Base-by-base conservation (phyloP, 106 monocot species). In the Posidonia australis region DNA sequence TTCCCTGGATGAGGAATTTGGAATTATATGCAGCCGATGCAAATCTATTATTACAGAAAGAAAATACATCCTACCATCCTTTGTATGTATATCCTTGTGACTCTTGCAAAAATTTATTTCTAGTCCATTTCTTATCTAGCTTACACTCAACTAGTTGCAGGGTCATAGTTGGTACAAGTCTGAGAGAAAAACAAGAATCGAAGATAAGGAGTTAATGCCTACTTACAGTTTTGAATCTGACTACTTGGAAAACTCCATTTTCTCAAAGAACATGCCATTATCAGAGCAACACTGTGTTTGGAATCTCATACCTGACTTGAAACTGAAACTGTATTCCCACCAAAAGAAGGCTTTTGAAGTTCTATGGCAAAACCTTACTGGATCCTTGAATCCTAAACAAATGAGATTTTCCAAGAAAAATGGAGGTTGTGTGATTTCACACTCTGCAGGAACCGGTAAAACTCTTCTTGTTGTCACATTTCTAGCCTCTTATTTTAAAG, bases 391-490 rank as follows among this genome's bases (percentile, higher is more conserved):
- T 5, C 76, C 69, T 43, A 64, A 77, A 71, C 70, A 77, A 22
- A 72, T 74, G 68, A 68, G 67, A 13, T n/a, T 31, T 36, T 36
- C 36, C 32, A 74, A 32, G 5, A 61, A 71, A 9, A 75, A 70
- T 19, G 90, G 86, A 58, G 90, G 90, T 27, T 90, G 86, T 63
- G 86, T 90, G 58, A 79, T 90, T 58, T 83, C 90, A 58, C 90
- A 90, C 70, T 70, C 90, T 60, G 86, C 86, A 11, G 90, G 86
- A 1, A 73, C 86, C 18, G 90, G 90, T 16, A 90, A 90, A 70
- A 90, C 90, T 22, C 56, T 86, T 13, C 76, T 78, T 3, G 57
- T 86, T 17, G 83, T 90, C 41, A 66, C 81, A 22, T 90, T 90
- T 60, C 76, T 90, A 23, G 54, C 75, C 23, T 86, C 85, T 60